Base-by-base conservation (phyloP, 2,329 filamentous ascomycete genomes). In the Paecilomyces sp. region DNA sequence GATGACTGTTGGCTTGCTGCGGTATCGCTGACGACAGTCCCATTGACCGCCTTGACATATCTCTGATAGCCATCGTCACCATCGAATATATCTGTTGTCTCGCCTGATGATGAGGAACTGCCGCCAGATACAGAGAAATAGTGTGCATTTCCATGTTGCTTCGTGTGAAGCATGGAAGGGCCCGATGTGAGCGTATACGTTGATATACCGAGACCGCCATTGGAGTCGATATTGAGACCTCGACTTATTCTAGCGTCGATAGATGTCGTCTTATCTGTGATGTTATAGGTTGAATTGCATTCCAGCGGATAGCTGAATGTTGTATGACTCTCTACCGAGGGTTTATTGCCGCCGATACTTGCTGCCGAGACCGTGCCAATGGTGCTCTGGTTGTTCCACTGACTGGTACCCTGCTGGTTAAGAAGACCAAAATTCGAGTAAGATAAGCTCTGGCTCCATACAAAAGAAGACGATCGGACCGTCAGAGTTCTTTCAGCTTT, bases 261-360 rank as follows among this genome's bases (percentile, higher is more conserved):
- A 2, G 75, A 77, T 56, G 84, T 73, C n/a, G 76, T 78, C 57
- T 81, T 72, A 63, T 81, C 78, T 1, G 28, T 79, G 12, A 76
- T 69, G 13, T 71, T 68, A 58, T 81, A 81, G 1, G 80, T 80
- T 15, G 80, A 82, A 65, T 83, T 83, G 55, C 83, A 83, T 65
- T 77, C 80, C 0, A 90, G 71, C 0, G 88, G 88, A 66, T 88
- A 91, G 8, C 71, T 72, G 68, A 86, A 88, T 3, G 63, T 70
- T 22, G 61, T 63, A 12, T 22, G 18, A 28, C 75, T 72, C 18
- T 66, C 63, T 9, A 68, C 67, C 58, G 78, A 80, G 3, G 24
- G 68, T 69, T 56, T 61, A 1, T 58, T 60, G 5, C 58, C 64
- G 54, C 83, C 81, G 1, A 68, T 58, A 9, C 64, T 58, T 0